Conservation (phyloP, 2,329 filamentous ascomycete genomes). For the Juglanconis oblonga region DNA sequence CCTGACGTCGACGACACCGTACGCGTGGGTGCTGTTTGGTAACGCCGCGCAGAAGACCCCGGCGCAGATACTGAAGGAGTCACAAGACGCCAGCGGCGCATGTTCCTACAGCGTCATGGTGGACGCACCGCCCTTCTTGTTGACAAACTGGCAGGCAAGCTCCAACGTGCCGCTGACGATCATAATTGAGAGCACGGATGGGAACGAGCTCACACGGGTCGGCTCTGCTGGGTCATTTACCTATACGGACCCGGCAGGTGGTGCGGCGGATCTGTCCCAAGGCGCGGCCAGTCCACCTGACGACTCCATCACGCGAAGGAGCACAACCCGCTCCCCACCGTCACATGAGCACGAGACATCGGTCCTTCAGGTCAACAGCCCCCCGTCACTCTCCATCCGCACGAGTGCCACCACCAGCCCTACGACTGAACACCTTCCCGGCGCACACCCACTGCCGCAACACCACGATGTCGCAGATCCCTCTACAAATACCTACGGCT, state of each 20-base stretch:
- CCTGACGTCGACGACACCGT: constrained; percentile 52
- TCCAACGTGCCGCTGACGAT: constrained; percentile 54
- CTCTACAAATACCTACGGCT: constrained; percentile 55
- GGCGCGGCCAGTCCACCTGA: constrained; percentile 35
- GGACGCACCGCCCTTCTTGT: constrained; percentile 62
- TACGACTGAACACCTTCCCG: constrained; percentile 23
- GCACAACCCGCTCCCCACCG: constrained; percentile 16
- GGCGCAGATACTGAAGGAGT: constrained; percentile 61
- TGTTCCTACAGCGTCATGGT: constrained; percentile 71
- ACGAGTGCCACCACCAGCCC: constrained; percentile 30
- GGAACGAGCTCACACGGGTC: constrained; percentile 51
- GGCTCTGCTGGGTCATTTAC: constrained; percentile 44
- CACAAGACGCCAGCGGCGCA: constrained; percentile 52
- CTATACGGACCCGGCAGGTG: constrained; percentile 30
- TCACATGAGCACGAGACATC: constrained; percentile 20
- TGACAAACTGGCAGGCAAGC: constrained; percentile 46
- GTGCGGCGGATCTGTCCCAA: constrained; percentile 26
- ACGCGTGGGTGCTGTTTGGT: constrained; percentile 72
- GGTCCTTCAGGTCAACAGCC: constrained; percentile 32
- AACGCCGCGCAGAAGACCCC: constrained; percentile 59
- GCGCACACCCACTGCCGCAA: constrained; percentile 22
- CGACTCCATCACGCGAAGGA: constrained; percentile 22
- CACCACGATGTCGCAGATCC: constrained; percentile 31
- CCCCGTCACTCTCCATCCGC: constrained; percentile 32
- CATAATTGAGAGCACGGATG: constrained; percentile 48